phyloP scores from a whole-genome alignment of 108 stramenopile species.

The Pseudonitzschia multistriata region DNA sequence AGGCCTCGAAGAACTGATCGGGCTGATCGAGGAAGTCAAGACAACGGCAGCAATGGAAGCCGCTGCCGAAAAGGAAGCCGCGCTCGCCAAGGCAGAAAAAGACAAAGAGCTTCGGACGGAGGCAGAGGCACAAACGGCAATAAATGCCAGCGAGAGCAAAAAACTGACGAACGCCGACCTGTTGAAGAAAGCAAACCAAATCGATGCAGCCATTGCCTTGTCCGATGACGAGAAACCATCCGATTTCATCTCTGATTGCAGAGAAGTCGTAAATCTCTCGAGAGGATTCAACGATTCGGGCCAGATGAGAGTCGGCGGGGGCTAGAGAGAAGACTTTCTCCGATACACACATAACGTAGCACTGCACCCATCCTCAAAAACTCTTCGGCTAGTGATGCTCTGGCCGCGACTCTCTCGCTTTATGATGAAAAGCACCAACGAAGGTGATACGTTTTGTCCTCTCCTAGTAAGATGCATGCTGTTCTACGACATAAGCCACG shows the following conservation, averaged over 20 bases:
- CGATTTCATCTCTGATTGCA: conserved; percentile 23
- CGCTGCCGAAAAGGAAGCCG: background rate
- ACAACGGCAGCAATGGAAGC: background rate
- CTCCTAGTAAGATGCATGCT: too few relatives aligned
- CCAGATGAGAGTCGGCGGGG: conserved; percentile 28
- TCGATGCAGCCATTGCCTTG: conserved; percentile 21
- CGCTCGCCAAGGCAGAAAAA: conserved; percentile 4
- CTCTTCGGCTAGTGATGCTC: too few relatives aligned
- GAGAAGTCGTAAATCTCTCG: conserved; percentile 21
- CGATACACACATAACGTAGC: too few relatives aligned
- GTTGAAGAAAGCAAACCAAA: conserved; percentile 24
- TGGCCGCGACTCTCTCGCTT: background rate
- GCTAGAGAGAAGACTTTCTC: conserved; percentile 3
- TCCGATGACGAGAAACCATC: conserved; percentile 30
- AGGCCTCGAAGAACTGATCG: conserved; percentile 17
- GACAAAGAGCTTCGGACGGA: background rate
- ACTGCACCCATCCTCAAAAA: too few relatives aligned
- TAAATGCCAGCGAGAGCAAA: background rate
- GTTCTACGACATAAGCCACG: too few relatives aligned
- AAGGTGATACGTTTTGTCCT: too few relatives aligned
- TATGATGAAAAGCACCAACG: too few relatives aligned
- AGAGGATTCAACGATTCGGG: conserved; percentile 23
- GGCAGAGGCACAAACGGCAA: background rate
- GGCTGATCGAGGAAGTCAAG: conserved; percentile 8
- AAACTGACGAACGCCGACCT: conserved; percentile 23